These are phyloP conservation scores for Sodiomyces alkalinus DNA, from an alignment of 2,329 filamentous ascomycete species.

Conservation along the genomic window DNA sequence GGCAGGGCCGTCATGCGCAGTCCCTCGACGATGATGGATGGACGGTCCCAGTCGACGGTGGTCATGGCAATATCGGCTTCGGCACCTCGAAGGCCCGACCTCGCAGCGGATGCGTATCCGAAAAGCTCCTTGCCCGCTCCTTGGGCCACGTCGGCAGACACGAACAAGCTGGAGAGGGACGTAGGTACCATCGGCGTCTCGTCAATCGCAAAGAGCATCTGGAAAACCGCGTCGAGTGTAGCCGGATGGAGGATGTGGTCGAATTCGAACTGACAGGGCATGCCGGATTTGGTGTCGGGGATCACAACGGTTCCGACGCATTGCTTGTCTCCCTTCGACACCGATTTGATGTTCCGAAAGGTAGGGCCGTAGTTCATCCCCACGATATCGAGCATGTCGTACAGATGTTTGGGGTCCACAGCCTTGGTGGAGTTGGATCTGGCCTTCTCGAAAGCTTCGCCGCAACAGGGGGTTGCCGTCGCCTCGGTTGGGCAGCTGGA, in stretches of 20 bases:
- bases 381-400: slow-evolving; percentile 31
- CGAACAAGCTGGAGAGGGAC: slow-evolving; percentile 26
- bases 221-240: slow-evolving; percentile 40
- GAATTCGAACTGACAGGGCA: slow-evolving; percentile 38
- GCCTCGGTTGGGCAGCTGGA: too few species aligned
- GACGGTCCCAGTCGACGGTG: slow-evolving; percentile 14
- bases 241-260: slow-evolving; percentile 41
- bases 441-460: background rate
- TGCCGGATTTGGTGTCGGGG: slow-evolving; percentile 33
- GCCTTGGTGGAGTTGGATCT: background rate
- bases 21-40: slow-evolving; percentile 27
- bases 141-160: slow-evolving; percentile 23
- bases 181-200: slow-evolving; percentile 33
- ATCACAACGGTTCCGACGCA: slow-evolving; percentile 24
- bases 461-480: too few species aligned
- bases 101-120: slow-evolving; percentile 24
- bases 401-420: slow-evolving; percentile 20
- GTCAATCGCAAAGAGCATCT: slow-evolving; percentile 31
- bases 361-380: slow-evolving; percentile 35
- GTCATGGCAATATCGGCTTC: slow-evolving; percentile 28
- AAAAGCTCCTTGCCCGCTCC: slow-evolving; percentile 19
- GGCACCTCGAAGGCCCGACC: slow-evolving; percentile 21
- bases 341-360: slow-evolving; percentile 30
- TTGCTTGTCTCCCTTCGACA: slow-evolving; percentile 16
- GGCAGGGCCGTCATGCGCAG: slow-evolving; percentile 26